Percentiles rank a stretch among this genome's conserved stretches.
phyloP scores from a whole-genome alignment of 2,329 filamentous ascomycete genomes.

The Beauveria bassiana region DNA sequence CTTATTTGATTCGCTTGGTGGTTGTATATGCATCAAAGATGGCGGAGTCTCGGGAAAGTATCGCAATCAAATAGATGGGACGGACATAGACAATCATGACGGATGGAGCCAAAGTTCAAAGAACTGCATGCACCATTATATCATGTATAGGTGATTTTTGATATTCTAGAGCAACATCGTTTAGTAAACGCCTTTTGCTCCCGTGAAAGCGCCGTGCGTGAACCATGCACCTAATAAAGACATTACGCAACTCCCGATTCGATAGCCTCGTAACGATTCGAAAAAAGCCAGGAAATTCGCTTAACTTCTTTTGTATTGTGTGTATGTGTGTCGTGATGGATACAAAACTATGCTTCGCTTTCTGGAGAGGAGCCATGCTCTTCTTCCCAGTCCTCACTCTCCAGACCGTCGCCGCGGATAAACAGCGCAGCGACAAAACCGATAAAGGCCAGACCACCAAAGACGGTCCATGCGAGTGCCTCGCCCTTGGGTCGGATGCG shows the following conservation, averaged over 20 bases:
- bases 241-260: neutral
- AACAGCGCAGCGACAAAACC: constrained; percentile 76
- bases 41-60: neutral
- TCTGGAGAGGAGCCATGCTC: neutral
- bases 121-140: neutral
- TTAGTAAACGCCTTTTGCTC: neutral
- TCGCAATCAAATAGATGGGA: neutral
- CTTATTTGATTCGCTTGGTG: neutral
- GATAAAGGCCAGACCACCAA: constrained; percentile 72
- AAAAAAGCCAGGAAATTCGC: neutral
- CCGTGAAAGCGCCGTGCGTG: neutral
- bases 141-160: neutral
- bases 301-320: neutral
- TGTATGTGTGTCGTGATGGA: neutral
- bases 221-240: neutral
- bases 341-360: neutral
- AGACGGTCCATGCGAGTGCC: constrained; percentile 76
- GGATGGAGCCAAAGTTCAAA: neutral
- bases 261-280: neutral
- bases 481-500: constrained; percentile 73
- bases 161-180: neutral
- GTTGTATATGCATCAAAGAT: neutral
- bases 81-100: neutral
- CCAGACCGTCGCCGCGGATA: constrained; percentile 57
- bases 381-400: constrained; percentile 47